Evolutionary conservation across 208 protist genomes (phyloP), one percentile per base, ranked within the genome.

Genomic region (Leishmania major): DNA sequence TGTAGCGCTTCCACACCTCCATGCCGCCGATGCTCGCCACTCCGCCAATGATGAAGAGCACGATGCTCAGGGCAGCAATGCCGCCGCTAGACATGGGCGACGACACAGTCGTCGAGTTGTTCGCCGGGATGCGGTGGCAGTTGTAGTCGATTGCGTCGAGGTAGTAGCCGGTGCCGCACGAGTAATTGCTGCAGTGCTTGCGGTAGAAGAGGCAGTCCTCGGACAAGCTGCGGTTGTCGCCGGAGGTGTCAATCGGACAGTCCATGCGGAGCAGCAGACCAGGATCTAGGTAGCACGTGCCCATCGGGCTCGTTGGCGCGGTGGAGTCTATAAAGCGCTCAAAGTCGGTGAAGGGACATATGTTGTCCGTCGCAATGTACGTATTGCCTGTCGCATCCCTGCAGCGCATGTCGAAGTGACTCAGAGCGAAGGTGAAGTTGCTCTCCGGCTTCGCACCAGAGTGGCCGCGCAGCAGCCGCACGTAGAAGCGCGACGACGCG

Each of bases 201-300:
- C 90, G 88, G 69, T 93, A 94, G 5, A 73, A 47, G 35, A 80
- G 75, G 82, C 92, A 96, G 67, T 82, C 69, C 45, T 40, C 51
- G 1, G 81, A 82, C 67, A 89, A 57, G 17, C 3, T 77, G 60
- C 73, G 59, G 53, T 51, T 70, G 74, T 74, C 77, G 67, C 67
- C 55, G 66, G 67, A 53, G 37, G 69, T 75, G 72, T 77, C 73
- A 11, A 62, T 28, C 51, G 66, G 77, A 77, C 92, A 96, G 67
- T 85, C 74, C 86, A 94, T 89, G 60, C 84, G 80, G 43, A 25
- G 72, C 40, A 71, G 49, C 57, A 89, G 81, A 10, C 78, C 78
- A 45, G 88, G 87, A 82, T 90, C 87, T 10, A 96, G 49, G 81
- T 92, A 89, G 87, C 92, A 96, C 75, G 88, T 82, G 13, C 92